A percentile compares a stretch with the other conserved stretches of the same genome.
Evolutionary conservation across 805 yeast species (phyloP).

Genomic region (Candida michaelii): DNA sequence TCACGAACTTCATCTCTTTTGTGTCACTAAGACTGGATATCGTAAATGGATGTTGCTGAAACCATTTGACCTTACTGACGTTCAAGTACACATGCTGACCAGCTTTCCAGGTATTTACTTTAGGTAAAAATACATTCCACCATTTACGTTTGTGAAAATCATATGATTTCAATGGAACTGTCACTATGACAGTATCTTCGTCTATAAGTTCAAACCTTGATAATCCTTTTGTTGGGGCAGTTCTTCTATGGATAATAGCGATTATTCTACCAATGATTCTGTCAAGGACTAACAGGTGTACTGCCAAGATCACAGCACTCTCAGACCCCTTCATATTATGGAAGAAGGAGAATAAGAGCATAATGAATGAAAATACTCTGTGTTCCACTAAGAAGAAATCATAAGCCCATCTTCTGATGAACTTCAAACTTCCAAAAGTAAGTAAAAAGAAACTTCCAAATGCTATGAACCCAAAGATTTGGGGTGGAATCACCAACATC

Average conservation of each 20-base stretch:
- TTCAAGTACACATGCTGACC: conserved; percentile 49
- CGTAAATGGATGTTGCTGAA: conserved; percentile 51
- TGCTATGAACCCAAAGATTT: conserved; percentile 50
- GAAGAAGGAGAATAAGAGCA: conserved; percentile 42
- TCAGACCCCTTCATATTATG: conserved; percentile 36
- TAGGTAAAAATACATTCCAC: conserved; percentile 32
- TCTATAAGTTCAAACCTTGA: conserved; percentile 42
- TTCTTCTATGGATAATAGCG: conserved; percentile 30
- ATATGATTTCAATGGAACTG: conserved; percentile 32
- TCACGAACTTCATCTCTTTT: conserved; percentile 40
- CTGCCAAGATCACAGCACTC: conserved; percentile 37
- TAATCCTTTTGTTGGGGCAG: conserved; percentile 38
- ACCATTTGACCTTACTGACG: conserved; percentile 34
- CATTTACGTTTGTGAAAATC: conserved; percentile 21
- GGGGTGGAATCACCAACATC: conserved; percentile 49
- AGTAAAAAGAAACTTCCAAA: conserved; percentile 36
- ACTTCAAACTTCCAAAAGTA: conserved; percentile 34
- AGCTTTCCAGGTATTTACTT: conserved; percentile 44
- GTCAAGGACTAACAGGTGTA: conserved; percentile 44
- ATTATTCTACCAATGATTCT: conserved; percentile 32
- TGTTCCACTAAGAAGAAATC: conserved; percentile 47
- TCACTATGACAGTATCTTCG: conserved; percentile 38
- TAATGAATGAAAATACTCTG: conserved; percentile 38
- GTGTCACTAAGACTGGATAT: conserved; percentile 39
- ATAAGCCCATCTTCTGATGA: conserved; percentile 38